These are phyloP conservation scores for Solanum pinnatisectum DNA, from an alignment of 257 asterid species.

Conservation along the genomic window DNA sequence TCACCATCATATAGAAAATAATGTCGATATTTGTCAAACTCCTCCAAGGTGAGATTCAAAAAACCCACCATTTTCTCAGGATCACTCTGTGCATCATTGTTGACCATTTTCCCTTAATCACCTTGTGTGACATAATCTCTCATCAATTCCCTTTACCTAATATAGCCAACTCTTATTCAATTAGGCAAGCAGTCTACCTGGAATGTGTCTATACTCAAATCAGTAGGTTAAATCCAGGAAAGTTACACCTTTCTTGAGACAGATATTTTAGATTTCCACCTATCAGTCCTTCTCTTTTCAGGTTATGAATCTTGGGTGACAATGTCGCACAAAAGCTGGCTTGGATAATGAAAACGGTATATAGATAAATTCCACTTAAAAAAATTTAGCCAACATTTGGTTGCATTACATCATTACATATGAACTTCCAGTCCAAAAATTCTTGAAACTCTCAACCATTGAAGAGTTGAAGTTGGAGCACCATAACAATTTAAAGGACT, in stretches of 20 bases:
- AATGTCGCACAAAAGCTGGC: neutral
- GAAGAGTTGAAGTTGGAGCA: neutral
- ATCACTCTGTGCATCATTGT: neutral
- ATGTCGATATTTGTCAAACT: neutral
- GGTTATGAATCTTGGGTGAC: neutral
- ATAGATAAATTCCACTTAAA: neutral
- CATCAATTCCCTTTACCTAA: neutral
- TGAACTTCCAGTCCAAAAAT: neutral
- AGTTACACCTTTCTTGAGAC: neutral
- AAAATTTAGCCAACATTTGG: neutral
- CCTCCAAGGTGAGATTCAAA: neutral
- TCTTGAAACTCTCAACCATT: neutral
- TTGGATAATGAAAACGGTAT: neutral
- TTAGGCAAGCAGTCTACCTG: neutral
- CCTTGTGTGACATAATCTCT: neutral
- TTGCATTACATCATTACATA: neutral
- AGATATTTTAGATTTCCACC: neutral
- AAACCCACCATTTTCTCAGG: neutral
- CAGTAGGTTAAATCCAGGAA: neutral
- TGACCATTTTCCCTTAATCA: neutral
- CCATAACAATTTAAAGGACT: neutral
- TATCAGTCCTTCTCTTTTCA: neutral
- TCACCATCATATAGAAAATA: neutral
- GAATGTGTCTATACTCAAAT: neutral
- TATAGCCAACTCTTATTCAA: neutral